Percentiles rank a stretch among this genome's conserved stretches.
Conservation (phyloP, 2,329 filamentous ascomycete species). For the Apiospora rasikravindrae region DNA sequence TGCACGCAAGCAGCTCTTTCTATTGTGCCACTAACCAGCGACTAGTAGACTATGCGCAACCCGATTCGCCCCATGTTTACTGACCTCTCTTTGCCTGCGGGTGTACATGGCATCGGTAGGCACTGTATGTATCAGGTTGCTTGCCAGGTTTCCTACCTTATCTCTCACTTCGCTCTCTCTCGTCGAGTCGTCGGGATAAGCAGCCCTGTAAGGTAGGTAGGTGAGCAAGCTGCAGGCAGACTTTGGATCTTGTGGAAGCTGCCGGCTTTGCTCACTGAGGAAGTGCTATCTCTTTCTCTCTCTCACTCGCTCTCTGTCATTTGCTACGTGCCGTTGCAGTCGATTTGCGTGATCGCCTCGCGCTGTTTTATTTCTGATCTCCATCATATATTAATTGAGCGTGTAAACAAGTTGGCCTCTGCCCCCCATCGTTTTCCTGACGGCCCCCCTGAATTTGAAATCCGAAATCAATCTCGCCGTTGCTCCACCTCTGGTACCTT, state of each 20-base stretch:
- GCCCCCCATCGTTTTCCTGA: neutral
- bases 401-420: neutral
- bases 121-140: neutral
- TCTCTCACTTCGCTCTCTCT: neutral
- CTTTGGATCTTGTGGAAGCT: constrained; percentile 5
- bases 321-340: no score
- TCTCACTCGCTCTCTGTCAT: no score
- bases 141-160: neutral
- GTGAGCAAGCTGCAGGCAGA: neutral
- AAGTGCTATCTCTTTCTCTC: neutral
- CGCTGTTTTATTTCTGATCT: neutral
- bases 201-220: neutral
- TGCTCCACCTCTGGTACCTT: constrained; percentile 12
- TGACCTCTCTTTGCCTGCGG: neutral
- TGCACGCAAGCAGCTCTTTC: constrained; percentile 16
- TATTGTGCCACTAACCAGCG: constrained; percentile 7
- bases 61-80: neutral
- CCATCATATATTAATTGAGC: neutral
- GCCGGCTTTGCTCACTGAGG: neutral
- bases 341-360: neutral
- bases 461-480: constrained; percentile 12
- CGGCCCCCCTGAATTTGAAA: constrained; percentile 14
- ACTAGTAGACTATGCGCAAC: constrained; percentile 16
- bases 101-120: neutral
- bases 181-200: neutral